phyloP scores from a whole-genome alignment of 73 alveolate species.

The Tetrahymena thermophila region DNA sequence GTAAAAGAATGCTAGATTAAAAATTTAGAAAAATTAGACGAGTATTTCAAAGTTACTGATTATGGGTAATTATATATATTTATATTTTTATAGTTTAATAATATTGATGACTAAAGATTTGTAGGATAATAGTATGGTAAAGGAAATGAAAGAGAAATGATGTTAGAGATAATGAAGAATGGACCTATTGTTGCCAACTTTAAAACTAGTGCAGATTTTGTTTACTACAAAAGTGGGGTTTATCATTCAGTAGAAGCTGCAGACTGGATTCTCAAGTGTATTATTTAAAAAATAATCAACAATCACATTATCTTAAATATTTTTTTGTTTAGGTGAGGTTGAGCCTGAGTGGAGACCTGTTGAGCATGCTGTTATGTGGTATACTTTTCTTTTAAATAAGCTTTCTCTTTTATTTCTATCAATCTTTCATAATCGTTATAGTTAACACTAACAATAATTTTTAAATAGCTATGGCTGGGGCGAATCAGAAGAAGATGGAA shows the following conservation, averaged over 20 bases:
- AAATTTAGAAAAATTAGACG: background rate
- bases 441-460: constrained; percentile 3
- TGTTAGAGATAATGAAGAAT: constrained; percentile 27
- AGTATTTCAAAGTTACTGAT: background rate
- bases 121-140: constrained; percentile 38
- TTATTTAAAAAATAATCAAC: background rate
- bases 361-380: background rate
- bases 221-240: constrained; percentile 31
- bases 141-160: constrained; percentile 27
- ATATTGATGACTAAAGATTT: background rate
- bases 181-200: constrained; percentile 42
- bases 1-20: background rate
- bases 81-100: background rate
- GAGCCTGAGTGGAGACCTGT: constrained; percentile 33
- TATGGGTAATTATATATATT: background rate
- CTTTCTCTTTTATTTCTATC: background rate
- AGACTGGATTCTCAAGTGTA: constrained; percentile 31
- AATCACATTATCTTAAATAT: background rate
- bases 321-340: background rate
- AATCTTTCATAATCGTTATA: background rate
- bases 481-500: constrained; percentile 27
- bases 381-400: background rate
- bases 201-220: constrained; percentile 30
- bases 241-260: constrained; percentile 18
- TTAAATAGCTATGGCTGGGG: constrained; percentile 43